phyloP scores from a whole-genome alignment of 352 stramenopile genomes.

The Phytopythium litorale region DNA sequence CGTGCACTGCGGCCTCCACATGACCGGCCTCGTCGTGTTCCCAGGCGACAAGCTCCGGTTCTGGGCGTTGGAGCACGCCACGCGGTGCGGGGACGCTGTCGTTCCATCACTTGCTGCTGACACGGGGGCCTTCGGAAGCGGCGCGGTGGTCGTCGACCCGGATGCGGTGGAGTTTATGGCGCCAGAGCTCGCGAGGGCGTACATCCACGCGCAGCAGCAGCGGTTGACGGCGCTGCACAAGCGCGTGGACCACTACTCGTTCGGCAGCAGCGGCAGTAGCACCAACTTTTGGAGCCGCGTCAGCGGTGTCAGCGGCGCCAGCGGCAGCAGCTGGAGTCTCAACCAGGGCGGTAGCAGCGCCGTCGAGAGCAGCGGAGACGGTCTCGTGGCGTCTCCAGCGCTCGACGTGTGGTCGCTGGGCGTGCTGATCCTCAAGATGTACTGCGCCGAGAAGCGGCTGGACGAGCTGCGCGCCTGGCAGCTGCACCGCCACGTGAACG shows the following conservation, averaged over 20 bases:
- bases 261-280: conserved; percentile 5
- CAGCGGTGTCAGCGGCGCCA: not conserved
- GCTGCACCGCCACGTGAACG: conserved; percentile 13
- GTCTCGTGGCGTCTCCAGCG: conserved; percentile 21
- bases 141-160: conserved; percentile 4
- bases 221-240: not conserved
- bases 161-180: conserved; percentile 31
- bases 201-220: conserved; percentile 3
- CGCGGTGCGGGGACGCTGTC: conserved; percentile 23
- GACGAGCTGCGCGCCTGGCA: conserved; percentile 45
- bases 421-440: conserved; percentile 53
- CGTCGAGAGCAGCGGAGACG: not conserved
- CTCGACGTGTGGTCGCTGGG: conserved; percentile 64
- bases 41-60: conserved; percentile 41
- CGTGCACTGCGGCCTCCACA: conserved; percentile 49
- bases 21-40: conserved; percentile 35
- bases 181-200: conserved; percentile 37
- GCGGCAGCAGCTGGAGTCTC: conserved; percentile 2
- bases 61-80: conserved; percentile 42
- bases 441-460: conserved; percentile 35
- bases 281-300: not conserved
- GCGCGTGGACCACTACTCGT: not conserved
- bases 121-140: not conserved
- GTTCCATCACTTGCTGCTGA: not conserved
- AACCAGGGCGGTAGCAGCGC: not conserved